Percentiles rank a stretch among this genome's conserved stretches.
phyloP scores from a whole-genome alignment of 768 basidiomycete genomes.

The Heimioporus sp. region DNA sequence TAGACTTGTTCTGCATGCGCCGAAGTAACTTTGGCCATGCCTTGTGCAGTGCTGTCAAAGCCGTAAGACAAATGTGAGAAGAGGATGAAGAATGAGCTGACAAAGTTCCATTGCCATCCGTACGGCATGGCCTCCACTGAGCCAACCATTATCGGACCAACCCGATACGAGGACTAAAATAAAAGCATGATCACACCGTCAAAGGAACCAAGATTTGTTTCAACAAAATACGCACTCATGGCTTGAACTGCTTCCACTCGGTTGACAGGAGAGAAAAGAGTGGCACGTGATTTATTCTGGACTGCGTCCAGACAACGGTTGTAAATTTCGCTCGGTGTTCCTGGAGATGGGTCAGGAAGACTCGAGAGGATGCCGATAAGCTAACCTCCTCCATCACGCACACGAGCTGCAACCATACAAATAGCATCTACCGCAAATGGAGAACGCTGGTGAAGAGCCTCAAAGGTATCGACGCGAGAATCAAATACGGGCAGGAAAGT shows the following conservation, averaged over 20 bases:
- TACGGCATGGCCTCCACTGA: constrained; percentile 94
- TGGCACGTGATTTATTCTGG: constrained; percentile 78
- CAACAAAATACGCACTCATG: constrained; percentile 64
- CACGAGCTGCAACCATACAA: constrained; percentile 89
- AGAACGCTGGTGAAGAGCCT: constrained; percentile 81
- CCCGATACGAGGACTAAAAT: constrained; percentile 80
- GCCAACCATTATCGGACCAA: constrained; percentile 96
- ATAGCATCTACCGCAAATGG: constrained; percentile 93
- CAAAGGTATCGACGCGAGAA: constrained; percentile 77
- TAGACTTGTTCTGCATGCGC: constrained; percentile 71
- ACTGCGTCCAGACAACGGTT: constrained; percentile 79
- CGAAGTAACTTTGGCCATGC: constrained; percentile 83
- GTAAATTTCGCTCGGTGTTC: constrained; percentile 72
- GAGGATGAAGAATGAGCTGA: constrained; percentile 34
- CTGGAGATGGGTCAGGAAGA: constrained; percentile 35
- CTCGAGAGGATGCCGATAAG: neutral
- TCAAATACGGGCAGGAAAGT: constrained; percentile 91
- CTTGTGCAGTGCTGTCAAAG: constrained; percentile 72
- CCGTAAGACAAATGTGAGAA: constrained; percentile 5
- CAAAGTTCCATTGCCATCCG: constrained; percentile 95
- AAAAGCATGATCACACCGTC: neutral
- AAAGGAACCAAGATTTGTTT: neutral
- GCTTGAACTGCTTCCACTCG: constrained; percentile 89
- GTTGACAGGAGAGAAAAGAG: constrained; percentile 83
- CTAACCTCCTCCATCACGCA: constrained; percentile 87